phyloP scores from a whole-genome alignment of 2,329 filamentous ascomycete species.

The Calonectria pseudoturangicola region DNA sequence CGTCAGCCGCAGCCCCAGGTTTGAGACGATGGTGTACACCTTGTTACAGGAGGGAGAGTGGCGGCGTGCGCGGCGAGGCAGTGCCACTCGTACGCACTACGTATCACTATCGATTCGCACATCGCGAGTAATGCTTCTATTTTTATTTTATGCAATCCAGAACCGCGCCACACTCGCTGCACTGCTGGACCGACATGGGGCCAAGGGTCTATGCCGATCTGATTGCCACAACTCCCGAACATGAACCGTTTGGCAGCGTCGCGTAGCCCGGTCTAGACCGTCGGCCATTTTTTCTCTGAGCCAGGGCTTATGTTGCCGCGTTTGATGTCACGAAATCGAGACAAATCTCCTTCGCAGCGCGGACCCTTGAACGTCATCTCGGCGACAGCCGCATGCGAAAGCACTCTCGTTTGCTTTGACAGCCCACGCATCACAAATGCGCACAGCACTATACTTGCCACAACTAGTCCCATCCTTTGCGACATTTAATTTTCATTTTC shows the following conservation, averaged over 20 bases:
- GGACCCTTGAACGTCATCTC: background rate
- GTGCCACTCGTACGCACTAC: background rate
- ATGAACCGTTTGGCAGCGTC: conserved; percentile 19
- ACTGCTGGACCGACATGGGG: background rate
- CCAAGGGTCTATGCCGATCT: conserved; percentile 4
- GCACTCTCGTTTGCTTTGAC: conserved; percentile 5
- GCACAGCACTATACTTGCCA: conserved; percentile 8
- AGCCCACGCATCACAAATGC: background rate
- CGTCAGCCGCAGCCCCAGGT: conserved; percentile 8
- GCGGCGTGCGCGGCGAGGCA: conserved; percentile 23
- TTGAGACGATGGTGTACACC: background rate
- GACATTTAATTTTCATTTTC: background rate
- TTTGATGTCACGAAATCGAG: conserved; percentile 6
- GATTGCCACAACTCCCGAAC: conserved; percentile 29
- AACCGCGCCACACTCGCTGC: conserved; percentile 1
- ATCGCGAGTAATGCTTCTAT: conserved; percentile 11
- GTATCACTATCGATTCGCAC: background rate
- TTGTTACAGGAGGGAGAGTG: background rate
- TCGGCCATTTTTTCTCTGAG: background rate
- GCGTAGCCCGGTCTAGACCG: conserved; percentile 3
- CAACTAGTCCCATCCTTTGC: conserved; percentile 3
- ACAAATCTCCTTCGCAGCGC: conserved; percentile 13
- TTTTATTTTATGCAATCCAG: conserved; percentile 35
- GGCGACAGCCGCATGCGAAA: background rate
- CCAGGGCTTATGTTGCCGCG: conserved; percentile 12